A percentile compares a stretch with the other conserved stretches of the same genome.
These are phyloP conservation scores for Bathelium albidoporum DNA, from an alignment of 495 filamentous ascomycete species.

Conservation along the genomic window DNA sequence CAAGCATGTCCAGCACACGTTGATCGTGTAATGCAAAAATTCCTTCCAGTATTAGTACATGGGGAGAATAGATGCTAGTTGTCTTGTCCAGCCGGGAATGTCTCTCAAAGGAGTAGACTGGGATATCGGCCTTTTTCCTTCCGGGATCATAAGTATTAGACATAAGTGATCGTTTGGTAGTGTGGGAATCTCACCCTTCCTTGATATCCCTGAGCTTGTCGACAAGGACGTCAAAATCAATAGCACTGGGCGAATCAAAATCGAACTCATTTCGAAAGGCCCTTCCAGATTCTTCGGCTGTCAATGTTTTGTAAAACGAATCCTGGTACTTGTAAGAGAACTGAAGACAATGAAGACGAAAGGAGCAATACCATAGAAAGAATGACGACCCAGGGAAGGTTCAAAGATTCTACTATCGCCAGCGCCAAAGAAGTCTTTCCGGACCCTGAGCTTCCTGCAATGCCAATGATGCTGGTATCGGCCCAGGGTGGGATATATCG, in stretches of 20 bases:
- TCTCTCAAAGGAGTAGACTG: constrained; percentile 88
- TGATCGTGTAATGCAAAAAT: constrained; percentile 90
- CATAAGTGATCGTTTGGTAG: neutral
- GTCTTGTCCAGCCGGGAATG: constrained; percentile 73
- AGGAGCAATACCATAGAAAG: constrained; percentile 65
- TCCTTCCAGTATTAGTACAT: constrained; percentile 89
- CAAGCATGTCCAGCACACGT: constrained; percentile 73
- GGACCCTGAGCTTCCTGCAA: constrained; percentile 91
- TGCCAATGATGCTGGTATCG: constrained; percentile 85
- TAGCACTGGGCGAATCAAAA: constrained; percentile 87
- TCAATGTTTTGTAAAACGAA: constrained; percentile 87
- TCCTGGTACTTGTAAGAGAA: constrained; percentile 47
- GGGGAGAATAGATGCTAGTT: constrained; percentile 85
- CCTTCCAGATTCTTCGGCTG: constrained; percentile 56
- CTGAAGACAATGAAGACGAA: constrained; percentile 4
- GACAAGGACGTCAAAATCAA: constrained; percentile 87
- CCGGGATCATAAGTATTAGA: neutral
- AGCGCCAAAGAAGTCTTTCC: constrained; percentile 94
- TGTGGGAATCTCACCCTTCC: constrained; percentile 60
- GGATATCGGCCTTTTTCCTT: constrained; percentile 87
- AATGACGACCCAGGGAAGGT: constrained; percentile 95
- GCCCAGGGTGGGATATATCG: constrained; percentile 93
- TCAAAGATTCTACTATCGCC: constrained; percentile 79
- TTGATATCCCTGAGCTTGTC: constrained; percentile 76
- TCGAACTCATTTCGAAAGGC: constrained; percentile 90